Evolutionary conservation across 2,329 filamentous ascomycete genomes (phyloP), one percentile per base, ranked within the genome.

Genomic region (Colletotrichum horii): DNA sequence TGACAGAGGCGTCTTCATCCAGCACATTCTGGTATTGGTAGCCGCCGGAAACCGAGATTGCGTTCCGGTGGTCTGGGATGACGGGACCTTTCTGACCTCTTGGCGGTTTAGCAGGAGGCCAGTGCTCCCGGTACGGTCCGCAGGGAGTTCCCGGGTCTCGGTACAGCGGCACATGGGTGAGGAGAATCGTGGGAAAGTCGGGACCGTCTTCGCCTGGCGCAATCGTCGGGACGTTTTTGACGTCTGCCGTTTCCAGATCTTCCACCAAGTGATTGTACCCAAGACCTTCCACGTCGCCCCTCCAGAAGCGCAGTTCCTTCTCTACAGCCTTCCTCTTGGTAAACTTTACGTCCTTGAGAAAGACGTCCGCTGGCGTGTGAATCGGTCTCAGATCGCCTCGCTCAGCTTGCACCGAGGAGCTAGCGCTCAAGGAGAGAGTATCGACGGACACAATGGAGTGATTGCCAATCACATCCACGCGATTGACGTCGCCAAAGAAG

Each of bases 11-110:
- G 3, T 91, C 89, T 66, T 93, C 91, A 66, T 91, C 94, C 30
- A 99, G 91, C 4, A 98, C 96, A 80, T 98, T 99, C 83, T 98
- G 96, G 82, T 99, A 99, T 83, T 99, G 97, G 81, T 98, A 98
- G 16, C 97, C 97, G 19, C 88, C 89, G 12, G 91, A 87, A 19
- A 99, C 92, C 4, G 90, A 90, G 75, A 99, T 94, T 28, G 96
- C 93, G 78, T 97, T 97, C 71, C 91, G 90, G 62, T 94, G 88
- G 80, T 97, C 95, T 4, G 86, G 91, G 71, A 84, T 83, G 2
- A 91, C 86, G 0, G 89, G 88, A 0, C 79, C 84, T 1, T 83
- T 86, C 79, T 94, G 89, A 8, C 92, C 91, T 70, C 91, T 89
- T 2, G 91, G 88, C 2, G 90, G 91, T 71, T 89, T 90, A 0